phyloP scores from a whole-genome alignment of 129 eudicot genomes.

The Tagetes patula region DNA sequence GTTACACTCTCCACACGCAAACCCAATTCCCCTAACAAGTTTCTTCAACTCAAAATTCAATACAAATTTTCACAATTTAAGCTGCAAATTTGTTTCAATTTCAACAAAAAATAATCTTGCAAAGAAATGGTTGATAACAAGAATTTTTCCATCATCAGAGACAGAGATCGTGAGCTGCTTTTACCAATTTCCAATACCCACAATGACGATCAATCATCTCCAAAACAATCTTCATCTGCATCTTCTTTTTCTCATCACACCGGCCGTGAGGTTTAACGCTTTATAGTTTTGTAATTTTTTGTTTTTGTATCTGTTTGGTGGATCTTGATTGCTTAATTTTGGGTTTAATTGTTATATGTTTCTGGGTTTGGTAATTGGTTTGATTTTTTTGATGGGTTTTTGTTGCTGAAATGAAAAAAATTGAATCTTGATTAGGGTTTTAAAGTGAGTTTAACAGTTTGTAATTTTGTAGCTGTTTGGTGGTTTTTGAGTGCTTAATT shows the following conservation, averaged over 20 bases:
- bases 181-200: conserved; percentile 62
- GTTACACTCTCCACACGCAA: conserved; percentile 26
- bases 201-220: conserved; percentile 36
- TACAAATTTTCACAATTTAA: conserved; percentile 8
- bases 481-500: conserved; percentile 14
- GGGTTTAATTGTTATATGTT: not conserved
- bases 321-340: conserved; percentile 15
- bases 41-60: not conserved
- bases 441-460: not conserved
- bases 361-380: conserved; percentile 19
- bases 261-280: conserved; percentile 61
- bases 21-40: conserved; percentile 23
- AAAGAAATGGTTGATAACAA: conserved; percentile 68
- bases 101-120: conserved; percentile 15
- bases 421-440: conserved; percentile 16
- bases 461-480: not conserved
- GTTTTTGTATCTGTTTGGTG: not conserved
- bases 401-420: conserved; percentile 2
- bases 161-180: conserved; percentile 88
- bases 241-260: conserved; percentile 62
- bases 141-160: conserved; percentile 47
- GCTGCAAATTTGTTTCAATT: not conserved
- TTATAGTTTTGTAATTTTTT: not conserved
- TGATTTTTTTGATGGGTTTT: conserved; percentile 17
- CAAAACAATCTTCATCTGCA: conserved; percentile 58